Evolutionary conservation across 768 basidiomycete genomes (phyloP), one percentile per base, ranked within the genome.

Genomic region (Podaxis carcinomalis): DNA sequence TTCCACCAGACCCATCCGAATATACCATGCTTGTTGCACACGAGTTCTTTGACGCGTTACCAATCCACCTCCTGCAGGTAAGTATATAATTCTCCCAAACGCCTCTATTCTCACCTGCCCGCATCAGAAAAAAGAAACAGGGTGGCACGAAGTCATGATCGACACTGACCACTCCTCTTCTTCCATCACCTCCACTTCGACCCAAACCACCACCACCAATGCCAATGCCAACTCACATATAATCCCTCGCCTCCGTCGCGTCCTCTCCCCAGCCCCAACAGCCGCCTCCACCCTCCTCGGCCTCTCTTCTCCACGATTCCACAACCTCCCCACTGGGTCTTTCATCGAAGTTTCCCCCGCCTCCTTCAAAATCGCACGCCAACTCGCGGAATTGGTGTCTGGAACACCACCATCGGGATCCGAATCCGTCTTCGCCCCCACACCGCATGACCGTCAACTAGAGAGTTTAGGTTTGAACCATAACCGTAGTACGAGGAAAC

Each of bases 11-110:
- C 62, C 66, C 78, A 16, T 74, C 77, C 9, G 70, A 72, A 53
- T 98, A 87, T 72, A 95, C 94, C 0, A 86, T 97, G 78, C 72
- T 97, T 23, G 76, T 98, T 14, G 97, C 97, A 0, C 95, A 99
- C 72, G 97, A 98, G 69, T 96, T 98, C 75, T 98, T 99, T 64
- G 97, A 98, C 70, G 95, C 95, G 0, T 79, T 99, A 47, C 96
- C 97, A 0, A 87, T 98, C 51, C 92, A 97, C 72, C 77, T 95
- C 39, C 76, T 98, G 39, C 87, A 96, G 79, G 95, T 93, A 64
- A 10, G 78, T 69, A 23, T 4, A 42, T 4, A 59, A 32, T 9
- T 14, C 46, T 11, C 47, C 39, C 44, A 28, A 37, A n/a, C 56
- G 28, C 44, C 10, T 32, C 51, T 40, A 9, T 14, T 7, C 35